These are phyloP conservation scores for Fusarium buxicola DNA, from an alignment of 2,329 filamentous ascomycete genomes.

Conservation along the genomic window DNA sequence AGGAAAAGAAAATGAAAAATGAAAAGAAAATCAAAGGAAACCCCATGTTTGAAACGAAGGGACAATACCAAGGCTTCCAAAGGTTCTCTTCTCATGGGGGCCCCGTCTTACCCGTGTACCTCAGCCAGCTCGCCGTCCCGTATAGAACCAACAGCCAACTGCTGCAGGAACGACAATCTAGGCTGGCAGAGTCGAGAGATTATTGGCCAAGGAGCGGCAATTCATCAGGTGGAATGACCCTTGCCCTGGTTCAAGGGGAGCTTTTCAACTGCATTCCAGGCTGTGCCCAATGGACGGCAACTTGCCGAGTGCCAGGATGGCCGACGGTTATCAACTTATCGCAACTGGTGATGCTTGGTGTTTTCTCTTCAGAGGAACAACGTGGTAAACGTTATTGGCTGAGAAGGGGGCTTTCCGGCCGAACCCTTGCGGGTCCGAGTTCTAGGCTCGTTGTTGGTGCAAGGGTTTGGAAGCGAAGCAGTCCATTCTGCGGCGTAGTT, in stretches of 20 bases:
- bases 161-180: neutral
- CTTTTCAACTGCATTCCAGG: neutral
- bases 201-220: neutral
- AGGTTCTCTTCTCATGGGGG: neutral
- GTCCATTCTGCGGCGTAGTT: neutral
- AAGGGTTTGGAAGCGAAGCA: neutral
- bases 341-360: neutral
- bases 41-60: neutral
- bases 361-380: neutral
- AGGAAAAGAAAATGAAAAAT: neutral
- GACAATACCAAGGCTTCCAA: constrained; percentile 19
- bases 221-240: neutral
- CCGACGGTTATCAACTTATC: neutral
- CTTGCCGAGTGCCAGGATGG: neutral
- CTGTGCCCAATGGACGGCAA: neutral
- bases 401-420: constrained; percentile 17
- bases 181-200: neutral
- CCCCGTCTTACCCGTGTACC: no score
- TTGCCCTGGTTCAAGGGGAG: neutral
- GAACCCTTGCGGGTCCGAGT: constrained; percentile 19
- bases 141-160: neutral
- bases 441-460: neutral
- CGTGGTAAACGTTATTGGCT: constrained; percentile 17
- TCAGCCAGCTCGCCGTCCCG: neutral
- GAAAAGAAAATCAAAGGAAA: neutral